A percentile compares a stretch with the other conserved stretches of the same genome.
phyloP scores from a whole-genome alignment of 345 rosid species.

The Eucalyptus tenuipes region DNA sequence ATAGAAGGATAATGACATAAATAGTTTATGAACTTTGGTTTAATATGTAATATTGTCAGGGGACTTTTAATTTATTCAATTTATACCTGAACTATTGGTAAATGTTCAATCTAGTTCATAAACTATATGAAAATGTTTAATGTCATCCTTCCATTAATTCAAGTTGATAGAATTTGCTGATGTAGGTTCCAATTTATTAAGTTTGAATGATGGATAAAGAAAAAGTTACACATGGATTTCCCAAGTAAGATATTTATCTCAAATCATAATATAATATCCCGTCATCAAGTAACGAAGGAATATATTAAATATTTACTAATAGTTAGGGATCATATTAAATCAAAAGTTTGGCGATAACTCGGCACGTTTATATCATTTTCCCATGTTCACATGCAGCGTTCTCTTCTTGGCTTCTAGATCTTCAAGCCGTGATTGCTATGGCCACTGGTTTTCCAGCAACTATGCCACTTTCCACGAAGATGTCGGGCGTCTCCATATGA shows the following conservation, averaged over 20 bases:
- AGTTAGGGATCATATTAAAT: not conserved
- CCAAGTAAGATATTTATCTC: not conserved
- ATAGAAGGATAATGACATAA: not conserved
- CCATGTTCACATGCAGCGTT: not conserved
- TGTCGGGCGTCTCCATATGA: not conserved
- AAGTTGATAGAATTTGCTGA: accelerated
- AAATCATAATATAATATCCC: not conserved
- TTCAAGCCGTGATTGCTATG: not conserved
- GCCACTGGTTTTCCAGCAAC: not conserved
- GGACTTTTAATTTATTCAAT: not conserved
- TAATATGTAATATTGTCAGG: accelerated
- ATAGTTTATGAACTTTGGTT: not conserved
- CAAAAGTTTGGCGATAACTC: not conserved
- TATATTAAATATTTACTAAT: not conserved
- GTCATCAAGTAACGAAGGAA: not conserved
- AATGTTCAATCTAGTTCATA: not conserved
- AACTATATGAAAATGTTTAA: not conserved
- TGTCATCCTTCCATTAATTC: not conserved
- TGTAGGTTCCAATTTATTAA: not conserved
- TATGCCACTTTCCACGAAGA: not conserved
- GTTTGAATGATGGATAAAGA: not conserved
- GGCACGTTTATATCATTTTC: not conserved
- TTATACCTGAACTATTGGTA: accelerated
- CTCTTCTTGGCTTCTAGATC: not conserved
- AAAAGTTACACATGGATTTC: not conserved